Evolutionary conservation across 23 red algal species (phyloP).

Genomic region (Chondrus crispus): DNA sequence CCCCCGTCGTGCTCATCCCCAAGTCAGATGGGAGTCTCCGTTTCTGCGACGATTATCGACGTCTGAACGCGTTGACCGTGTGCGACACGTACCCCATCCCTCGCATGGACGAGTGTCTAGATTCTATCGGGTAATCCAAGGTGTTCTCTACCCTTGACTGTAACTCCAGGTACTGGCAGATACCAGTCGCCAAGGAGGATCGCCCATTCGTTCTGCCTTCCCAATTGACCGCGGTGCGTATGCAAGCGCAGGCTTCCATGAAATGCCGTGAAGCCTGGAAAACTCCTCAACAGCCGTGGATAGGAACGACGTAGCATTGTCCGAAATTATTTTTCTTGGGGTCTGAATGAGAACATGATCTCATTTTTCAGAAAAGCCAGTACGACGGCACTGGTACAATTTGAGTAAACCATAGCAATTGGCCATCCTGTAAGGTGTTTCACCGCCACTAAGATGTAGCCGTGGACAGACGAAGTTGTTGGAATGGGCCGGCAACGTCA

Average conservation of each 20-base stretch:
- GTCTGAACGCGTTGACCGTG: too few relatives aligned
- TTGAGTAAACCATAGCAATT: not conserved
- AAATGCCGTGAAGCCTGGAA: not conserved
- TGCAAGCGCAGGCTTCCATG: not conserved
- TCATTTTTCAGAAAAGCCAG: constrained; percentile 12
- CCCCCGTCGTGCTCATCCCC: too few relatives aligned
- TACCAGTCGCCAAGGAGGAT: too few relatives aligned
- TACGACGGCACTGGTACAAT: not conserved
- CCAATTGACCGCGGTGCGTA: not conserved
- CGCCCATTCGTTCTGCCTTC: constrained; percentile 1
- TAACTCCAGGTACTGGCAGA: too few relatives aligned
- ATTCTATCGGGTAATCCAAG: too few relatives aligned
- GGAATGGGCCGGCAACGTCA: not conserved
- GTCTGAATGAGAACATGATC: not conserved
- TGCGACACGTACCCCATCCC: too few relatives aligned
- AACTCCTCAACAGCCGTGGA: not conserved
- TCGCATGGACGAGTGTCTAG: too few relatives aligned
- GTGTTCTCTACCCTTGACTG: too few relatives aligned
- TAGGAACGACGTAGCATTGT: not conserved
- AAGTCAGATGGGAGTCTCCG: too few relatives aligned
- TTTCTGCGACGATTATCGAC: too few relatives aligned
- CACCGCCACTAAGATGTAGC: not conserved
- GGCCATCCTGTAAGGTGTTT: not conserved
- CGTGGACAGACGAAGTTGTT: not conserved
- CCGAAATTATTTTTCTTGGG: not conserved